phyloP scores from a whole-genome alignment of 768 basidiomycete genomes.

The Lenzites betulinus region DNA sequence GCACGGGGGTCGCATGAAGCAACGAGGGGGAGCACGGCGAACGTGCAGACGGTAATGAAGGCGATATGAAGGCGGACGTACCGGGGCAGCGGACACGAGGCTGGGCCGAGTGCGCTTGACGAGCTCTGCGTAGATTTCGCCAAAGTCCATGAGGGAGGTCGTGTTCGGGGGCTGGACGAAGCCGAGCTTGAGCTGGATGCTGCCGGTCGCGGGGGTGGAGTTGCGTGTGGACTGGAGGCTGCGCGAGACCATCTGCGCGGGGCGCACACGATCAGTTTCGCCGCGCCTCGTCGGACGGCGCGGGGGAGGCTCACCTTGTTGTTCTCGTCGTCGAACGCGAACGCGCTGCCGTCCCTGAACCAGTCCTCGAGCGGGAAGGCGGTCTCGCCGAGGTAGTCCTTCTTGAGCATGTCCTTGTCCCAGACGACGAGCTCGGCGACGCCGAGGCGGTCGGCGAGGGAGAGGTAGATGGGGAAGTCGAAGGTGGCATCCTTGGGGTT shows the following conservation, averaged over 20 bases:
- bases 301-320: constrained; percentile 59
- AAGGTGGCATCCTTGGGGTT: constrained; percentile 76
- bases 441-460: constrained; percentile 70
- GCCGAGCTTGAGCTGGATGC: constrained; percentile 62
- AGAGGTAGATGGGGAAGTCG: constrained; percentile 84
- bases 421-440: constrained; percentile 86
- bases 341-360: constrained; percentile 57
- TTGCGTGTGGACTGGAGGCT: constrained; percentile 51
- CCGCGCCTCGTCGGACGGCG: constrained; percentile 24
- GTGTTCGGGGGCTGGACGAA: constrained; percentile 50
- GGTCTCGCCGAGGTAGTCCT: constrained; percentile 93
- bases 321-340: constrained; percentile 59
- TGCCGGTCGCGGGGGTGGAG: constrained; percentile 49
- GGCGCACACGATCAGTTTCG: constrained; percentile 6
- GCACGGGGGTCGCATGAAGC: neutral
- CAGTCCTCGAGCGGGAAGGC: constrained; percentile 79
- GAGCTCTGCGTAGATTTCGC: constrained; percentile 64
- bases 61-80: constrained; percentile 39
- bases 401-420: constrained; percentile 89
- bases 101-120: constrained; percentile 64
- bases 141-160: constrained; percentile 48
- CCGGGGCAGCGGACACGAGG: constrained; percentile 77
- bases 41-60: neutral
- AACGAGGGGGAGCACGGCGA: too few species aligned
- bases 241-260: constrained; percentile 47